These are phyloP conservation scores for Ophiostoma sp. DNA, from an alignment of 2,329 filamentous ascomycete genomes.

Conservation along the genomic window DNA sequence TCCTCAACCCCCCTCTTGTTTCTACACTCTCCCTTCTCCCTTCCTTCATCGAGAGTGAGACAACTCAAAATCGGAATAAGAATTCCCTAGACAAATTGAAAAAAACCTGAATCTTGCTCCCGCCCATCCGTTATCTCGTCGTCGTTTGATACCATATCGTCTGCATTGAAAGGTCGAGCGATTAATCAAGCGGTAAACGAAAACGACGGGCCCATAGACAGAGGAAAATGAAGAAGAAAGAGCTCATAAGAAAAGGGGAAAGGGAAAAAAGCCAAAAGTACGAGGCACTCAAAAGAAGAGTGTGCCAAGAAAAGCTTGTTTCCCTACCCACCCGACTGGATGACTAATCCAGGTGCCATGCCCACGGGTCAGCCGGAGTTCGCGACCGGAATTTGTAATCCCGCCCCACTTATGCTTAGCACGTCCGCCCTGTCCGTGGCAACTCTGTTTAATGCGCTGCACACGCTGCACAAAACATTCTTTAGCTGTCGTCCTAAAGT, in stretches of 20 bases:
- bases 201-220: not conserved
- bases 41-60: not conserved
- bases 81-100: not conserved
- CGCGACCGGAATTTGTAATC: constrained; percentile 2
- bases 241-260: not conserved
- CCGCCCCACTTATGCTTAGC: not conserved
- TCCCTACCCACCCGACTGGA: not conserved
- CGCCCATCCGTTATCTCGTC: not conserved
- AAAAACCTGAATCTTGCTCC: not conserved
- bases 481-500: not conserved
- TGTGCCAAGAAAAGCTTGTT: not conserved
- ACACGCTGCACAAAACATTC: not conserved
- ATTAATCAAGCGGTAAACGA: not conserved
- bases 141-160: not conserved
- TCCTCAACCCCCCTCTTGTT: not conserved
- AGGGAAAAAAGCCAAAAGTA: not conserved
- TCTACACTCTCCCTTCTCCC: not conserved
- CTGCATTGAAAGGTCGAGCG: not conserved
- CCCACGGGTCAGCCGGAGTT: not conserved
- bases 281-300: not conserved
- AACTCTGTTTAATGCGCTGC: not conserved
- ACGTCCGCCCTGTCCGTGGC: not conserved
- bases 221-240: not conserved
- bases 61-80: not conserved
- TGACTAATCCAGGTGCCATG: not conserved